phyloP scores from a whole-genome alignment of 495 filamentous ascomycete genomes.

The Trypethelium eluteriae region DNA sequence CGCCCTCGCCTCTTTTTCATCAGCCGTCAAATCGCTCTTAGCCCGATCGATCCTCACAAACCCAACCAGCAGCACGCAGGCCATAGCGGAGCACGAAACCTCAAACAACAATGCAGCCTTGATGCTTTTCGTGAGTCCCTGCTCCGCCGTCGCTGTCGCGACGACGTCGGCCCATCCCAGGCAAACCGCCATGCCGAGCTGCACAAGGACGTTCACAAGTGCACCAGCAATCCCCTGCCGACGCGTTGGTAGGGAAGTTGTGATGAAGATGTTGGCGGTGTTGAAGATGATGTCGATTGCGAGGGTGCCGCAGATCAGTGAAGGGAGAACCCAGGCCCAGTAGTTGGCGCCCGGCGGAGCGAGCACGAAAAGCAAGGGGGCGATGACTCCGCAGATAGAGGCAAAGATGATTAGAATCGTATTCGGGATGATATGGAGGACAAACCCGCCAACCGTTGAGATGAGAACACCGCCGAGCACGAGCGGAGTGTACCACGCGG shows the following conservation, averaged over 20 bases:
- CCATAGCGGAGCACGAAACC: constrained; percentile 47
- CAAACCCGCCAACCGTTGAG: constrained; percentile 60
- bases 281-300: constrained; percentile 81
- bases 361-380: constrained; percentile 63
- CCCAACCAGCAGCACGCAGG: constrained; percentile 49
- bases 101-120: constrained; percentile 66
- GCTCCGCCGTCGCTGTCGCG: constrained; percentile 45
- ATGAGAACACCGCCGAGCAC: constrained; percentile 67
- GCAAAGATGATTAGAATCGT: constrained; percentile 63
- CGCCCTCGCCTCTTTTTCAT: constrained; percentile 21
- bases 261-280: constrained; percentile 78
- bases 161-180: constrained; percentile 70
- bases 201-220: constrained; percentile 39
- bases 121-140: constrained; percentile 46
- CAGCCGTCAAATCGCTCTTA: constrained; percentile 22
- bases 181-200: constrained; percentile 70
- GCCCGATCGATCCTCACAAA: constrained; percentile 52
- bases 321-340: constrained; percentile 71
- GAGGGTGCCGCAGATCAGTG: constrained; percentile 73
- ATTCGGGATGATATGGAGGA: constrained; percentile 68
- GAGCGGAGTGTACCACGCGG: constrained; percentile 74
- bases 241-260: constrained; percentile 58
- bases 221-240: constrained; percentile 73
- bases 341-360: constrained; percentile 53
- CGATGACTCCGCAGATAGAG: constrained; percentile 55